Percentiles rank a stretch among this genome's conserved stretches.
Evolutionary conservation across 352 stramenopile species (phyloP).

Genomic region (Phytophthora tentaculata): DNA sequence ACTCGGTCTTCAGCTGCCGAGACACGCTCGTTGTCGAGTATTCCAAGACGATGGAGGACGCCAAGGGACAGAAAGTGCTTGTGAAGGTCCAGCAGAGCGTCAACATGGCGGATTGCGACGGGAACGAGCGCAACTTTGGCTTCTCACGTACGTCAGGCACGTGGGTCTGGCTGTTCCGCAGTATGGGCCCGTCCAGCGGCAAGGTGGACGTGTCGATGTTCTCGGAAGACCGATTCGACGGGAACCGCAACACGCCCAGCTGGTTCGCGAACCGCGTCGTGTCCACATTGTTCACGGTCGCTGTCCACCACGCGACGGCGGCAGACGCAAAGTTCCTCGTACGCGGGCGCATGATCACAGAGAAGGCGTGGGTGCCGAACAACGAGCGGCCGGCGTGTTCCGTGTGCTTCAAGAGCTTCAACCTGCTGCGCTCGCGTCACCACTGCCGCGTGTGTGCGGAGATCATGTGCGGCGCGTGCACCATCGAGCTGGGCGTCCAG

Average conservation of each 20-base stretch:
- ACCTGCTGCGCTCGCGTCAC: constrained; percentile 72
- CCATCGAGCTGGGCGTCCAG: constrained; percentile 65
- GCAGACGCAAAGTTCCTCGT: constrained; percentile 75
- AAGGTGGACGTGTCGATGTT: constrained; percentile 62
- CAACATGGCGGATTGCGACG: constrained; percentile 51
- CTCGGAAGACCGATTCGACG: constrained; percentile 45
- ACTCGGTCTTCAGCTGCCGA: constrained; percentile 70
- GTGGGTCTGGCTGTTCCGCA: constrained; percentile 68
- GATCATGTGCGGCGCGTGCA: constrained; percentile 81
- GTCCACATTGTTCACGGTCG: constrained; percentile 45
- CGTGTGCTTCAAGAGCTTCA: constrained; percentile 84
- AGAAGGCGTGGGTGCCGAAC: constrained; percentile 77
- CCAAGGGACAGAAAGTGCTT: constrained; percentile 65
- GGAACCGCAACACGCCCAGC: constrained; percentile 62
- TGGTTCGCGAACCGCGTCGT: constrained; percentile 78
- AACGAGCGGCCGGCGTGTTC: constrained; percentile 69
- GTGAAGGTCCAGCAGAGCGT: constrained; percentile 68
- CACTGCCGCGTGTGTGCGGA: constrained; percentile 85
- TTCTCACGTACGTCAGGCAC: constrained; percentile 61
- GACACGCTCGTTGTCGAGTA: constrained; percentile 69
- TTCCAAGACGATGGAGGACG: constrained; percentile 62
- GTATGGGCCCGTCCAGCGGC: constrained; percentile 53
- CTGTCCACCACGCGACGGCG: constrained; percentile 47
- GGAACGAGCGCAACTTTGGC: constrained; percentile 62
- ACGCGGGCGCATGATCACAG: constrained; percentile 58